Base-by-base conservation (phyloP, 495 filamentous ascomycete genomes). In the Neurospora terricola region DNA sequence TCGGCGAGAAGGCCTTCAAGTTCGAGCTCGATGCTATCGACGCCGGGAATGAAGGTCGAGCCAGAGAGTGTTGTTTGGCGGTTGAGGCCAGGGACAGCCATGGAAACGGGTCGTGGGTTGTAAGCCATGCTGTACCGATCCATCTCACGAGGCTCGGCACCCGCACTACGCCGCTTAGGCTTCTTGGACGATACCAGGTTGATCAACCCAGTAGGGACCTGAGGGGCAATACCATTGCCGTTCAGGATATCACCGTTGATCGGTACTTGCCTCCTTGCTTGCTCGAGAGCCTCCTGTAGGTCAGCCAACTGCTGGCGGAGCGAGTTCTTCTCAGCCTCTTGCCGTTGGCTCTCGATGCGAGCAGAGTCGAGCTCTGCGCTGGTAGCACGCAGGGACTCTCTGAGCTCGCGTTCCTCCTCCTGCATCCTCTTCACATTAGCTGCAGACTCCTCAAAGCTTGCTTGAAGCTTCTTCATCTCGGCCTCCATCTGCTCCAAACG, bases 141-240 rank as follows among this genome's bases (percentile, higher is more conserved):
- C 74, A 90, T 86, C 16, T 93, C 90, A 77, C 91, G 89, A 74
- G 87, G 90, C 79, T 97, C 94, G n/a, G 92, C 91, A 39, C 96
- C 96, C 70, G 93, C 96, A 81, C 96, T 98, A 69, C 96, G 88
- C 79, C 96, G 84, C 86, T 98, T 97, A 40, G 95, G 94, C 85
- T 97, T 98, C 88, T 98, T 99, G 27, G 93, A 93, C 14, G 94
- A 93, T 18, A 99, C 96, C 68, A 99, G 85, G 79, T 98, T 98
- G 85, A 99, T 98, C 71, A 99, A 87, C 70, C 94, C 93, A 72
- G 86, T 91, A 3, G 88, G 84, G 72, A 90, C 87, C 30, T 86
- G 79, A 72, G 87, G 85, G 12, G 81, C 74, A 69, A 75, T 79
- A 11, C 78, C 73, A 37, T 74, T 69, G 48, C 93, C 93, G 79